These are phyloP conservation scores for Silybum marianum DNA, from an alignment of 129 eudicot genomes.

Conservation along the genomic window DNA sequence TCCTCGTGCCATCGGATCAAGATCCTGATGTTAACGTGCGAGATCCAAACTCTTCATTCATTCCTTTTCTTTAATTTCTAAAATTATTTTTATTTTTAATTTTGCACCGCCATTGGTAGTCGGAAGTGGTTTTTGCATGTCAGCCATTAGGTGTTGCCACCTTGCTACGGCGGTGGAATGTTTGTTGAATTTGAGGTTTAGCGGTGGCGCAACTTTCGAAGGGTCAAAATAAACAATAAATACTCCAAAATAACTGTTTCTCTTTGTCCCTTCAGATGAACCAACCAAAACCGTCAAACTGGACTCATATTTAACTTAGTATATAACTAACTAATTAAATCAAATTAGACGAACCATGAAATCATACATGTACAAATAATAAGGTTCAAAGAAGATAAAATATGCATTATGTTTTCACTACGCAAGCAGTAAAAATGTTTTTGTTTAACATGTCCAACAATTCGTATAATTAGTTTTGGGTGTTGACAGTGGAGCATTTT, in stretches of 20 bases:
- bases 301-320: not conserved
- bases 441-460: too few relatives aligned
- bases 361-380: too few relatives aligned
- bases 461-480: too few relatives aligned
- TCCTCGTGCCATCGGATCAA: slow-evolving; percentile 22
- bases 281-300: slow-evolving; percentile 1
- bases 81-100: not conserved
- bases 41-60: slow-evolving; percentile 20
- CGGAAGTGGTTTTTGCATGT: slow-evolving; percentile 9
- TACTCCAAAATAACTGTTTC: not conserved
- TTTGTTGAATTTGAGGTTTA: slow-evolving; percentile 10
- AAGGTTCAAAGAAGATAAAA: too few relatives aligned
- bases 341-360: too few relatives aligned
- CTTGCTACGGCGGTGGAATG: not conserved
- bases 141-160: slow-evolving; percentile 5
- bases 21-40: slow-evolving; percentile 24
- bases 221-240: not conserved
- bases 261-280: not conserved
- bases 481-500: too few relatives aligned
- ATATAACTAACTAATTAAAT: too few relatives aligned
- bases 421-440: too few relatives aligned
- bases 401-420: too few relatives aligned
- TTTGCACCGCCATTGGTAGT: slow-evolving; percentile 7
- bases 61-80: not conserved
- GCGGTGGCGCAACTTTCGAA: slow-evolving; percentile 13